Evolutionary conservation across 2,329 filamentous ascomycete genomes (phyloP).

Genomic region (Aspergillus sclerotialis): DNA sequence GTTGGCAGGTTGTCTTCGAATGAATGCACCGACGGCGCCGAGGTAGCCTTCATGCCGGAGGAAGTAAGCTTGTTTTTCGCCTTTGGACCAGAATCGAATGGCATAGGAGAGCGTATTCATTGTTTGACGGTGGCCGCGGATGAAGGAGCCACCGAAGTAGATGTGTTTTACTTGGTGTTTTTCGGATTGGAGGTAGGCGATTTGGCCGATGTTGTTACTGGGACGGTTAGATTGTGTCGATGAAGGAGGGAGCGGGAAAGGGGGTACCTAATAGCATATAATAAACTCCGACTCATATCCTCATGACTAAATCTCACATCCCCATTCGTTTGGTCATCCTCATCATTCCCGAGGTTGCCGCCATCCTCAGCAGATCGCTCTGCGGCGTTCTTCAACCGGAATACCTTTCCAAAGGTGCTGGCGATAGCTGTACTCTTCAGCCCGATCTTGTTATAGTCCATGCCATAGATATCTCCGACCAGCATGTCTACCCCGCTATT

Average conservation of each 20-base stretch:
- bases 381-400: constrained; percentile 80
- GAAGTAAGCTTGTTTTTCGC: constrained; percentile 91
- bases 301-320: constrained; percentile 60
- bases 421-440: constrained; percentile 94
- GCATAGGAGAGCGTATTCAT: constrained; percentile 97
- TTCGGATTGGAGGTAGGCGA: constrained; percentile 93
- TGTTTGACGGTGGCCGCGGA: constrained; percentile 90
- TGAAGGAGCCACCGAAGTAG: constrained; percentile 96
- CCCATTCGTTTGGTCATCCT: constrained; percentile 31
- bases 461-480: constrained; percentile 95
- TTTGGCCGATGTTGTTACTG: constrained; percentile 96
- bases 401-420: constrained; percentile 93
- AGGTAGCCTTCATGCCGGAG: constrained; percentile 92
- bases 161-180: constrained; percentile 87
- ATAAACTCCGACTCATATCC: constrained; percentile 82
- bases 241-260: constrained; percentile 2
- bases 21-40: constrained; percentile 85
- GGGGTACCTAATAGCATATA: constrained; percentile 72
- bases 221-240: constrained; percentile 15
- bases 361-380: constrained; percentile 72
- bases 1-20: constrained; percentile 82
- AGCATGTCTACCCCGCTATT: constrained; percentile 93
- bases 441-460: constrained; percentile 92
- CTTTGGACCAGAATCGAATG: constrained; percentile 96
- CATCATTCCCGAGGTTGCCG: constrained; percentile 50